Percentiles rank a stretch among this genome's conserved stretches.
Evolutionary conservation across 345 rosid species (phyloP).

Genomic region (Balakata baccata): DNA sequence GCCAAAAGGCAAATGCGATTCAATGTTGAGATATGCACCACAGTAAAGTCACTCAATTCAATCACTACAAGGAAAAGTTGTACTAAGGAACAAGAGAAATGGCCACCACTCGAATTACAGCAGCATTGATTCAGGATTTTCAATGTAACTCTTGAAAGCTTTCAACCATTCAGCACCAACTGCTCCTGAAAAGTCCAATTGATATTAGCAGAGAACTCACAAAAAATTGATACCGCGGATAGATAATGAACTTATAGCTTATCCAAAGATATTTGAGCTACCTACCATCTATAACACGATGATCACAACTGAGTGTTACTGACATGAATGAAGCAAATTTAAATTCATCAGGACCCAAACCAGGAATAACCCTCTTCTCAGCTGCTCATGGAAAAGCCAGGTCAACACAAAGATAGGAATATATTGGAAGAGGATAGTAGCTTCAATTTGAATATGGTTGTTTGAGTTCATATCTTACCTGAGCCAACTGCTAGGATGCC

Average conservation of each 20-base stretch:
- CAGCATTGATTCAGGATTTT: constrained; percentile 92
- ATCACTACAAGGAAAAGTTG: not conserved
- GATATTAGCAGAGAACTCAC: constrained; percentile 1
- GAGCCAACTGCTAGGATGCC: constrained; percentile 94
- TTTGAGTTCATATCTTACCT: constrained; percentile 41
- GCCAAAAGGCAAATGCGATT: constrained; percentile 6
- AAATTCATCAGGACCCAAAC: constrained; percentile 59
- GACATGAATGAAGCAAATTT: constrained; percentile 78
- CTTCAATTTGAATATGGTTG: not conserved
- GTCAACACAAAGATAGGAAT: constrained; percentile 5
- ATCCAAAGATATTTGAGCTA: not conserved
- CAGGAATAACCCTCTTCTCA: constrained; percentile 82
- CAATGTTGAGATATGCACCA: not conserved
- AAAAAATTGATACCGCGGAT: not conserved
- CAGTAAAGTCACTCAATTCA: not conserved
- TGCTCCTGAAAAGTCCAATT: constrained; percentile 49
- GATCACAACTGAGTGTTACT: constrained; percentile 90
- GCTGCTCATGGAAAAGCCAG: constrained; percentile 44
- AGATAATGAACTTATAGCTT: not conserved
- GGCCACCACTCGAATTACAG: constrained; percentile 36
- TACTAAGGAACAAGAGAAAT: not conserved
- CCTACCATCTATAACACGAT: constrained; percentile 93
- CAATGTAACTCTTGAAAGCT: constrained; percentile 87
- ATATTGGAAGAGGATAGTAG: constrained; percentile 3
- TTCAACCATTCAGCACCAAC: constrained; percentile 96